Conservation (phyloP, 371 early-diverging fungal genomes). For the Syncephalastrum racemosum region DNA sequence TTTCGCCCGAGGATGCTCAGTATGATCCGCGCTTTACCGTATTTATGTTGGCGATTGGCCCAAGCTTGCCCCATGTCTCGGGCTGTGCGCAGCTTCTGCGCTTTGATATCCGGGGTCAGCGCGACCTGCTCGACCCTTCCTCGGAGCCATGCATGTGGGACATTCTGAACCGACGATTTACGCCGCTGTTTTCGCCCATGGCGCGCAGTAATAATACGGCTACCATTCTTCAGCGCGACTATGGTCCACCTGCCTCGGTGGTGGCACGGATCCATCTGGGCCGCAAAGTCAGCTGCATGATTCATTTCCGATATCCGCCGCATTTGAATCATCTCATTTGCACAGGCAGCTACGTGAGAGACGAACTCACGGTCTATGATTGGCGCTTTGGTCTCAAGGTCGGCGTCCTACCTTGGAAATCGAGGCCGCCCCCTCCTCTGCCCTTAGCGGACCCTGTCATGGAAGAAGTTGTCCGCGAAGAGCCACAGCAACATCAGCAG, state of each 20-base stretch:
- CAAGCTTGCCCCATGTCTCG: constrained; percentile 15
- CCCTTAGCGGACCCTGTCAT: background rate
- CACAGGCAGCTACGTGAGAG: constrained; percentile 26
- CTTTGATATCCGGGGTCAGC: constrained; percentile 31
- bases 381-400: constrained; percentile 47
- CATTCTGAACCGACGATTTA: constrained; percentile 9
- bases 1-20: constrained; percentile 22
- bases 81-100: constrained; percentile 28
- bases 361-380: constrained; percentile 36
- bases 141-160: constrained; percentile 20
- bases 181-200: constrained; percentile 4
- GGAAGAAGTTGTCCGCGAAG: background rate
- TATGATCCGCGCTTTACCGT: constrained; percentile 21
- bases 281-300: constrained; percentile 38
- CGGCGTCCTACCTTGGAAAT: constrained; percentile 37
- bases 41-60: constrained; percentile 33
- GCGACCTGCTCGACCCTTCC: constrained; percentile 27
- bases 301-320: constrained; percentile 36
- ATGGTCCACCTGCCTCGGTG: constrained; percentile 17
- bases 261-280: constrained; percentile 26
- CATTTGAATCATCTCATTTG: constrained; percentile 40
- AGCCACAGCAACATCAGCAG: background rate
- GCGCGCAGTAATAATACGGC: background rate
- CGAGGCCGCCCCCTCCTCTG: background rate
- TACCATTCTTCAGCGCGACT: constrained; percentile 3